phyloP scores from a whole-genome alignment of 2,329 filamentous ascomycete genomes.

The Tolypocladium inflatum region DNA sequence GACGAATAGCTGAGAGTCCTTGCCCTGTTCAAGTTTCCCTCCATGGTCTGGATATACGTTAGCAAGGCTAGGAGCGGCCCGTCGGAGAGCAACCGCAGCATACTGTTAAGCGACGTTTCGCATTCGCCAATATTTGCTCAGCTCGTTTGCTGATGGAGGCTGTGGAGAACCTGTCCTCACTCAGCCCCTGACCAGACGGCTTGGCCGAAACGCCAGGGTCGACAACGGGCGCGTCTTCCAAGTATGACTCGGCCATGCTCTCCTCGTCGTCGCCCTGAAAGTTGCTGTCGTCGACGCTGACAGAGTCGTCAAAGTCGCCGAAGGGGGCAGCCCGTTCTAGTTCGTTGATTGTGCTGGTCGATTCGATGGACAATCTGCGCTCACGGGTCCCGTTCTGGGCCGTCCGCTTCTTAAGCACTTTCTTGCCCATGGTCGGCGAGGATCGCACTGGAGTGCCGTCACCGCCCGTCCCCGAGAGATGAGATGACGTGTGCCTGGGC shows the following conservation, averaged over 20 bases:
- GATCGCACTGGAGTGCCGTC: slow-evolving; percentile 26
- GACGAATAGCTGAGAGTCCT: slow-evolving; percentile 47
- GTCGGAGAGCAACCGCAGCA: slow-evolving; percentile 20
- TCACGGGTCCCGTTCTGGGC: slow-evolving; percentile 33
- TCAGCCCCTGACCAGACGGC: slow-evolving; percentile 7
- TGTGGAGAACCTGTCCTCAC: slow-evolving; percentile 58
- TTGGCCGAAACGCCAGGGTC: slow-evolving; percentile 6
- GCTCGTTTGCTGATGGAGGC: slow-evolving; percentile 71
- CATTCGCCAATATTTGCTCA: slow-evolving; percentile 85
- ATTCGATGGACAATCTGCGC: slow-evolving; percentile 48
- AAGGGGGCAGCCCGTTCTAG: slow-evolving; percentile 39
- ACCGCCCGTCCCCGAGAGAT: slow-evolving; percentile 22
- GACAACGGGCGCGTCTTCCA: slow-evolving; percentile 31
- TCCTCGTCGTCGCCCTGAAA: slow-evolving; percentile 62
- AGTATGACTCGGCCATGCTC: slow-evolving; percentile 49
- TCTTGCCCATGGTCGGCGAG: slow-evolving; percentile 36
- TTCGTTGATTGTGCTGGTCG: slow-evolving; percentile 50
- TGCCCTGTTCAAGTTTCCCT: slow-evolving; percentile 77
- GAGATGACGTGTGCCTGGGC: slow-evolving; percentile 26
- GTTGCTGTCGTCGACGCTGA: slow-evolving; percentile 54
- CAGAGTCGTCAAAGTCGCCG: slow-evolving; percentile 51
- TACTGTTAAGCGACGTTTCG: slow-evolving; percentile 81
- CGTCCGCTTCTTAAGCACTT: slow-evolving; percentile 32
- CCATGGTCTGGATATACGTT: slow-evolving; percentile 61
- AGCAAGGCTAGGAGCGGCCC: background rate